A percentile compares a stretch with the other conserved stretches of the same genome.
These are phyloP conservation scores for Citrullus amarus DNA, from an alignment of 306 rosid species.

Conservation along the genomic window DNA sequence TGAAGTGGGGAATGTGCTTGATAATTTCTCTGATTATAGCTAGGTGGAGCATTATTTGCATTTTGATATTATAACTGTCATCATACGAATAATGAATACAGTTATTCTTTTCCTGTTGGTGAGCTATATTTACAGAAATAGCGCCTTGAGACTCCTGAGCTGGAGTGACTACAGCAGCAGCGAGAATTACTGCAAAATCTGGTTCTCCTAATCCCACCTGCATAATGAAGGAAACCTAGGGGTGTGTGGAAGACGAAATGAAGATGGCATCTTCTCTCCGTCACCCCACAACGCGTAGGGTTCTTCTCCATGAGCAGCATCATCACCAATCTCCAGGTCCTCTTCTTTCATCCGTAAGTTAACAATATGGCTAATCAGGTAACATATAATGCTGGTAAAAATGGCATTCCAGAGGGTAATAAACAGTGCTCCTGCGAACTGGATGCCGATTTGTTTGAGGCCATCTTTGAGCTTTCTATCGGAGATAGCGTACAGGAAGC, in stretches of 20 bases:
- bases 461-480: slow-evolving; percentile 1
- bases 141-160: neutral
- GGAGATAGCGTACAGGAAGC: slow-evolving; percentile 19
- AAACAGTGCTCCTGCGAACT: slow-evolving; percentile 41
- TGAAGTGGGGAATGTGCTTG: neutral
- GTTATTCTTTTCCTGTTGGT: neutral
- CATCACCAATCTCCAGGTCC: slow-evolving; percentile 57
- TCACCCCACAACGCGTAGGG: slow-evolving; percentile 73
- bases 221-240: slow-evolving; percentile 28
- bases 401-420: slow-evolving; percentile 40
- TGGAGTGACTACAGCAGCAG: neutral
- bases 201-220: neutral
- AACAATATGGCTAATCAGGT: slow-evolving; percentile 23
- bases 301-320: slow-evolving; percentile 69
- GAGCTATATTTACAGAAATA: neutral
- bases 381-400: slow-evolving; percentile 48
- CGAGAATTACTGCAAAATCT: neutral
- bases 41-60: neutral
- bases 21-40: neutral
- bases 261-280: slow-evolving; percentile 30
- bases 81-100: neutral
- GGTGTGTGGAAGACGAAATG: slow-evolving; percentile 20
- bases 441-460: slow-evolving; percentile 34
- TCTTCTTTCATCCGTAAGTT: slow-evolving; percentile 59
- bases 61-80: neutral